A percentile compares a stretch with the other conserved stretches of the same genome.
Evolutionary conservation across 768 basidiomycete genomes (phyloP).

Genomic region (Boletellus ananiceps): DNA sequence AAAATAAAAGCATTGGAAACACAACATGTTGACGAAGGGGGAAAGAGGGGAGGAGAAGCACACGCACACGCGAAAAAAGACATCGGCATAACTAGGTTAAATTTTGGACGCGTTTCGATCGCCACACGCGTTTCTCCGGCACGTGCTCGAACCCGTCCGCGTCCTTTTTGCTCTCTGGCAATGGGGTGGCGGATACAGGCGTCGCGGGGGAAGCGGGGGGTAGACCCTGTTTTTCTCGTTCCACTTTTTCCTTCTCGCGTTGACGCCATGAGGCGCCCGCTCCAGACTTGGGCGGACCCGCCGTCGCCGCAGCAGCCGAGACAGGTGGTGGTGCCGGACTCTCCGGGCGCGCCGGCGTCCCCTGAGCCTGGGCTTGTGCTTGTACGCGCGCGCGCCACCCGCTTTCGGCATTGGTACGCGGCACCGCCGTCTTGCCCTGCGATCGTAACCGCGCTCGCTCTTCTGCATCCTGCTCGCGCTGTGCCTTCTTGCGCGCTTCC

Average conservation of each 20-base stretch:
- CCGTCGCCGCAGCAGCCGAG: conserved; percentile 13
- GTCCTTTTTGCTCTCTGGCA: conserved; percentile 46
- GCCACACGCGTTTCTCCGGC: conserved; percentile 25
- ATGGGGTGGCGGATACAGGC: conserved; percentile 19
- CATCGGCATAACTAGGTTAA: background rate
- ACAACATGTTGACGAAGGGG: too few relatives aligned
- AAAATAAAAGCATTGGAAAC: too few relatives aligned
- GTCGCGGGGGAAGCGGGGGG: conserved; percentile 34
- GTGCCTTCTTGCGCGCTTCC: conserved; percentile 51
- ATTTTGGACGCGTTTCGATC: conserved; percentile 14
- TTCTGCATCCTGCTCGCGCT: conserved; percentile 69
- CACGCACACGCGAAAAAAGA: too few relatives aligned
- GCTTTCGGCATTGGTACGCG: conserved; percentile 14
- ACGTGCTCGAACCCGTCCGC: conserved; percentile 74
- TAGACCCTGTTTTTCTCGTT: conserved; percentile 24
- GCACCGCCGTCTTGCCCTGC: conserved; percentile 24
- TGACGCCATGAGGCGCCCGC: conserved; percentile 54
- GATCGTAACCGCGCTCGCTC: conserved; percentile 39
- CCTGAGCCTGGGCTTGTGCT: conserved; percentile 23
- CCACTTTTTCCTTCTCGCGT: conserved; percentile 45
- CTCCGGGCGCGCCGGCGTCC: conserved; percentile 46
- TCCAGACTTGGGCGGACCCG: conserved; percentile 35
- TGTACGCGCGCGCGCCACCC: conserved; percentile 16
- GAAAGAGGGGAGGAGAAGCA: too few relatives aligned
- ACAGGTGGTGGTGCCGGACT: conserved; percentile 44